A percentile compares a stretch with the other conserved stretches of the same genome.
Conservation (phyloP, 148 eudicot species). For the Fagopyrum esculentum region DNA sequence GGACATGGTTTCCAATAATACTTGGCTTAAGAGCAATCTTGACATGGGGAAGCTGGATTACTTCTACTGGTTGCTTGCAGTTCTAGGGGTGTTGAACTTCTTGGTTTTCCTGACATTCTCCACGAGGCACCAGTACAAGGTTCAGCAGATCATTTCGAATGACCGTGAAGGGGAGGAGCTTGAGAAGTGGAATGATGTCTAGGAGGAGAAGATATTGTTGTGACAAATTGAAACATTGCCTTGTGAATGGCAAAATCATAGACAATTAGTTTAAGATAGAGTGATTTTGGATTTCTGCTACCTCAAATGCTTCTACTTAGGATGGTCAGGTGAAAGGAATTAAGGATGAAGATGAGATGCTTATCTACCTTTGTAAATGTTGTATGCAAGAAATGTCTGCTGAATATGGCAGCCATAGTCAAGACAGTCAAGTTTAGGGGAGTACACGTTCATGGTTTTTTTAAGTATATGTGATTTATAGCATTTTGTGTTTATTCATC, state of each 20-base stretch:
- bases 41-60: conserved; percentile 39
- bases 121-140: conserved; percentile 49
- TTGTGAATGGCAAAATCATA: not conserved
- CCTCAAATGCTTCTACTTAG: too few species aligned
- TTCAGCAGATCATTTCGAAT: conserved; percentile 17
- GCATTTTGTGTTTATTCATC: too few species aligned
- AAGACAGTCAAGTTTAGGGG: too few species aligned
- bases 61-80: conserved; percentile 58
- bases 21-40: conserved; percentile 50
- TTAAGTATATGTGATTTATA: too few species aligned
- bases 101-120: conserved; percentile 35
- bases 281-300: too few species aligned
- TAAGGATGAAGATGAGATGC: too few species aligned
- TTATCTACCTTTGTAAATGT: too few species aligned
- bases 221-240: not conserved
- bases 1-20: conserved; percentile 27
- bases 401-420: too few species aligned
- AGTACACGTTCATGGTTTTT: too few species aligned
- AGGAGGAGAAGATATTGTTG: conserved; percentile 8
- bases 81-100: conserved; percentile 40
- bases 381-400: too few species aligned
- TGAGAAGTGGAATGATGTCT: conserved; percentile 25
- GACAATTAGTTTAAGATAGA: not conserved
- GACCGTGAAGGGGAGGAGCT: conserved; percentile 23
- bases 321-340: too few species aligned